Evolutionary conservation across 2,329 filamentous ascomycete species (phyloP).

Genomic region (Phaeosphaeriaceae sp.): DNA sequence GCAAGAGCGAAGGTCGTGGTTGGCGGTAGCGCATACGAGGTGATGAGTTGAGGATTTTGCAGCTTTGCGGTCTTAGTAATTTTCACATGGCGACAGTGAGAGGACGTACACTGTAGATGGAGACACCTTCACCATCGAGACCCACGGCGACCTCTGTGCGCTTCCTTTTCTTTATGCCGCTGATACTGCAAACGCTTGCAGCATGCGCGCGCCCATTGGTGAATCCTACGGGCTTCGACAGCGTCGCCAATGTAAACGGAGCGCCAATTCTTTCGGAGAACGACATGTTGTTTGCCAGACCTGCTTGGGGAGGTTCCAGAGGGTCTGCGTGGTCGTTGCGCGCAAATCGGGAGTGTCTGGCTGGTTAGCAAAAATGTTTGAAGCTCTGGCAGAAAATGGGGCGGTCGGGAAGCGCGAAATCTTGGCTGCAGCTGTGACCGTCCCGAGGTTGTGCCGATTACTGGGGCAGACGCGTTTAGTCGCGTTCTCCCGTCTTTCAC

Average conservation of each 20-base stretch:
- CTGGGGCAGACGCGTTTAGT: slow-evolving; percentile 14
- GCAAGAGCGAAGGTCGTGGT: slow-evolving; percentile 64
- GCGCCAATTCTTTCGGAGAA: slow-evolving; percentile 44
- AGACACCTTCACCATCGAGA: slow-evolving; percentile 67
- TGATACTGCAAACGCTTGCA: slow-evolving; percentile 60
- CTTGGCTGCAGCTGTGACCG: slow-evolving; percentile 15
- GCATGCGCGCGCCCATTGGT: slow-evolving; percentile 50
- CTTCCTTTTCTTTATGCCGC: slow-evolving; percentile 65
- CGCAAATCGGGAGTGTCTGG: slow-evolving; percentile 16
- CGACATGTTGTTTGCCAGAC: slow-evolving; percentile 46
- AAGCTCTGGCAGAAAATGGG: slow-evolving; percentile 23
- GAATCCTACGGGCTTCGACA: slow-evolving; percentile 52
- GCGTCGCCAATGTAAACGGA: slow-evolving; percentile 52
- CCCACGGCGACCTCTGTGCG: slow-evolving; percentile 67
- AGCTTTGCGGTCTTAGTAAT: slow-evolving; percentile 52
- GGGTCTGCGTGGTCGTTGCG: slow-evolving; percentile 32
- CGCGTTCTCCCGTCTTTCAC: slow-evolving; percentile 18
- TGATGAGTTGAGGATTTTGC: slow-evolving; percentile 65
- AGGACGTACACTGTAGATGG: slow-evolving; percentile 65
- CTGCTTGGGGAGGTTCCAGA: slow-evolving; percentile 10
- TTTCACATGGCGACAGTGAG: slow-evolving; percentile 2
- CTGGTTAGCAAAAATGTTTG: slow-evolving; percentile 31
- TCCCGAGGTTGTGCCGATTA: background rate
- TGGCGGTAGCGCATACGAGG: slow-evolving; percentile 68
- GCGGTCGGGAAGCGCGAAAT: slow-evolving; percentile 5